Evolutionary conservation across 768 basidiomycete species (phyloP), one percentile per base, ranked within the genome.

Genomic region (Tylopilus rubrobrunneus): DNA sequence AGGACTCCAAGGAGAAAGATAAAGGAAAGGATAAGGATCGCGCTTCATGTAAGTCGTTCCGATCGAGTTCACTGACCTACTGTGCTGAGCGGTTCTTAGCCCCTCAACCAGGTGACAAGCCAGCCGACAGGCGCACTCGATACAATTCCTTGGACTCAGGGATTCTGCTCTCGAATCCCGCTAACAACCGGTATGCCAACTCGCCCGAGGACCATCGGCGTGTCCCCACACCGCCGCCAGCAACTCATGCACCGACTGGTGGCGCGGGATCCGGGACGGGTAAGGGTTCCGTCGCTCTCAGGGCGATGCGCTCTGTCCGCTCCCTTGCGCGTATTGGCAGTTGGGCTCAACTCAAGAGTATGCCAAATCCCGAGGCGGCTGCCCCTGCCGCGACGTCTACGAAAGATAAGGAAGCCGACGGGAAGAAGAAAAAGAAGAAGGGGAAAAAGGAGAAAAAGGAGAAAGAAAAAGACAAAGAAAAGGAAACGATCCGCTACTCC

Each of bases 231-330:
- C 68, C 65, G 23, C 62, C 65, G 28, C 45, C 66, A n/a, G 58
- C 47, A 5, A 72, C 76, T 7, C 68, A 69, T n/a, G 74, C 74
- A 2, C 73, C 73, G 19, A 73, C 76, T n/a, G 55, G 63, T 3
- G 58, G 62, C 43, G 60, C 54, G 5, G 49, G 54, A 43, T 37
- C 46, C 27, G 70, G 69, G 21, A 45, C 46, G 37, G 66, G 64
- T 48, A 78, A 79, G 28, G 81, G 78, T 29, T 89, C 86, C 0
- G 87, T 92, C 41, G 89, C 89, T 0, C 53, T 91, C 28, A 80
- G 89, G 6, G 89, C 89, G 5, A 91, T 92, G 74, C 77, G 85
- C 41, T 86, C 84, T 14, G 83, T 92, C 59, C 76, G 84, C 27
- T 85, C 83, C 3, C 68, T 91, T 40, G 89, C 89, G 4, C 73